Percentiles rank a stretch among this genome's conserved stretches.
phyloP scores from a whole-genome alignment of 257 asterid species.

The Petunia axillaris region DNA sequence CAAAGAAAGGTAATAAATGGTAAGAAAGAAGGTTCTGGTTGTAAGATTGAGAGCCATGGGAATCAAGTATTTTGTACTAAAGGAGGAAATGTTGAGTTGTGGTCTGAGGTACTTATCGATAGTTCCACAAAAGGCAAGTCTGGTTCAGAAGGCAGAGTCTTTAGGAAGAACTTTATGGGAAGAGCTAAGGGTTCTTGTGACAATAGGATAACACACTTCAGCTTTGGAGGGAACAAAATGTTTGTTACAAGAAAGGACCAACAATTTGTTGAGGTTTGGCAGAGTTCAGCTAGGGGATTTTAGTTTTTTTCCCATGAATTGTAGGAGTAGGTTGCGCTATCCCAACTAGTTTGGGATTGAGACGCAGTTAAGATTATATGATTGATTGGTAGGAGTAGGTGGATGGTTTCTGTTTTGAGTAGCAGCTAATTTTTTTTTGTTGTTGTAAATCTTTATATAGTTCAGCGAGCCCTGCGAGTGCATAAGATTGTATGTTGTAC shows the following conservation, averaged over 20 bases:
- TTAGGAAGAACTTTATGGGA: slow-evolving; percentile 82
- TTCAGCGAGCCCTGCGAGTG: neutral
- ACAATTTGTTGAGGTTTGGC: slow-evolving; percentile 80
- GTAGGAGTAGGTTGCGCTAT: neutral
- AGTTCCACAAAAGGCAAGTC: slow-evolving; percentile 35
- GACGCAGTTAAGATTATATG: neutral
- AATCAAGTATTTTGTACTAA: slow-evolving; percentile 74
- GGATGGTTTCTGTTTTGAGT: neutral
- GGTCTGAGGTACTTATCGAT: slow-evolving; percentile 68
- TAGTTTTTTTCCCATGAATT: slow-evolving; percentile 18
- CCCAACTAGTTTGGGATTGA: neutral
- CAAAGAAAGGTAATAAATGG: slow-evolving; percentile 56
- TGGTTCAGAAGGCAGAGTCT: slow-evolving; percentile 43
- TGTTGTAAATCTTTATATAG: neutral
- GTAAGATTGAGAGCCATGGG: slow-evolving; percentile 71
- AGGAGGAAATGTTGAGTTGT: slow-evolving; percentile 73
- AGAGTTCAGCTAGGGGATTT: slow-evolving; percentile 50
- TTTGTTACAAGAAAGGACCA: slow-evolving; percentile 73
- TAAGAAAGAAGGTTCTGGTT: slow-evolving; percentile 83
- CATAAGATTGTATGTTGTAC: neutral
- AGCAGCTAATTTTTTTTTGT: neutral
- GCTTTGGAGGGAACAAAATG: slow-evolving; percentile 88
- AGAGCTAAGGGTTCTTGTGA: slow-evolving; percentile 66
- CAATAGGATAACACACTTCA: slow-evolving; percentile 50
- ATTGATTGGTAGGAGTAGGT: slow-evolving; percentile 11